phyloP scores from a whole-genome alignment of 306 rosid genomes.

The Vigna trinervia region DNA sequence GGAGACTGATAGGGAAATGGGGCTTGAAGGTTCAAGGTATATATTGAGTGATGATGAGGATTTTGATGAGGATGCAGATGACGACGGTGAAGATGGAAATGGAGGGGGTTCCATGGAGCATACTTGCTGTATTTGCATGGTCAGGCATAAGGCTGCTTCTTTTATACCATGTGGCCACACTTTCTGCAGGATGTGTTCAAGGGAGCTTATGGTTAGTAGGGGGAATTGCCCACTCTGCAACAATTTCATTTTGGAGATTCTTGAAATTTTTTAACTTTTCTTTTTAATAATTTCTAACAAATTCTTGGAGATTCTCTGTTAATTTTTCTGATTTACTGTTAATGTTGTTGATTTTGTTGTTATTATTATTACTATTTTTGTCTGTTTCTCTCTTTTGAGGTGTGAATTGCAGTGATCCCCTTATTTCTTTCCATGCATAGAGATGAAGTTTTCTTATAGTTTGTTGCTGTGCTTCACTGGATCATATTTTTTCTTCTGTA shows the following conservation, averaged over 20 bases:
- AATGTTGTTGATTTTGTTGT: neutral
- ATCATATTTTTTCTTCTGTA: neutral
- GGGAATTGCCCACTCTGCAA: conserved; percentile 90
- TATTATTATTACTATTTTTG: conserved; percentile 4
- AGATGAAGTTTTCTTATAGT: neutral
- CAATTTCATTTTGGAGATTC: conserved; percentile 75
- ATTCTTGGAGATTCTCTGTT: neutral
- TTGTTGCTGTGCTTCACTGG: neutral
- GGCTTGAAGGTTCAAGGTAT: conserved; percentile 61
- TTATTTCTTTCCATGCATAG: neutral
- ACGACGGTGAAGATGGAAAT: conserved; percentile 14
- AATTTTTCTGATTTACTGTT: neutral
- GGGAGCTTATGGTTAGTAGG: conserved; percentile 72
- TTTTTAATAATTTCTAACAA: neutral
- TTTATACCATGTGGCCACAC: conserved; percentile 77
- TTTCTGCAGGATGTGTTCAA: conserved; percentile 85
- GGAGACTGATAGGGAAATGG: conserved; percentile 78
- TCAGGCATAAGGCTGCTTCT: conserved; percentile 72
- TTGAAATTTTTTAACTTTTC: conserved; percentile 68
- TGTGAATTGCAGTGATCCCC: neutral
- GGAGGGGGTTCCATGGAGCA: conserved; percentile 51
- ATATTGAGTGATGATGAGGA: conserved; percentile 55
- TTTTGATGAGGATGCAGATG: conserved; percentile 42
- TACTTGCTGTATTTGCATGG: conserved; percentile 88
- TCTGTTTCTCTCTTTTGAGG: neutral